Evolutionary conservation across 176 grass and related monocot genomes (phyloP).

Genomic region (Miscanthus lutarioriparius): DNA sequence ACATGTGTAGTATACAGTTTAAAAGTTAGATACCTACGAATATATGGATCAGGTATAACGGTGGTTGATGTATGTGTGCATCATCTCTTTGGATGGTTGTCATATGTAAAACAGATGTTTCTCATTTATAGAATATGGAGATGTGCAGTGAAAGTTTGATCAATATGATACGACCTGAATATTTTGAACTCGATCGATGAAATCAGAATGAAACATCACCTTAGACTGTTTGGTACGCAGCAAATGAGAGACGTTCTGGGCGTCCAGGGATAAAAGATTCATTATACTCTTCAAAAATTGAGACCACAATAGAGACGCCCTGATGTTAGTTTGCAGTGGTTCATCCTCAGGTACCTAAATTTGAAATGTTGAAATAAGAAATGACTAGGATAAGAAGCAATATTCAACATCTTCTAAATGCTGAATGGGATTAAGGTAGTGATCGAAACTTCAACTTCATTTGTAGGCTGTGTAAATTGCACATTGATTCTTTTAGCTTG

Average conservation of each 20-base stretch:
- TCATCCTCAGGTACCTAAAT: conserved; percentile 75
- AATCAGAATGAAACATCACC: conserved; percentile 39
- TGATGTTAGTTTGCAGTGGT: conserved; percentile 82
- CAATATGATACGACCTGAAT: not conserved
- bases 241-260: conserved; percentile 78
- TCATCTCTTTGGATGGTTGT: conserved; percentile 5
- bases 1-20: conserved; percentile 62
- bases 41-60: not conserved
- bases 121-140: not conserved
- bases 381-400: conserved; percentile 11
- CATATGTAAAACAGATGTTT: not conserved
- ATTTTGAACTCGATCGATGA: no score
- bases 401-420: conserved; percentile 7
- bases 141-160: not conserved
- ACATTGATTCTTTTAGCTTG: conserved; percentile 66
- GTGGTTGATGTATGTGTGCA: conserved; percentile 27
- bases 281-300: conserved; percentile 45
- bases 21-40: conserved; percentile 30
- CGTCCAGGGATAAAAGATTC: conserved; percentile 68
- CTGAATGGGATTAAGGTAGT: conserved; percentile 1
- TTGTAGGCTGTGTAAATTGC: conserved; percentile 79
- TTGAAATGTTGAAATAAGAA: conserved; percentile 25
- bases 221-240: conserved; percentile 82
- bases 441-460: conserved; percentile 76
- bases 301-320: conserved; percentile 85